Conservation (phyloP, 768 basidiomycete species). For the Hypsizygus marmoreus region DNA sequence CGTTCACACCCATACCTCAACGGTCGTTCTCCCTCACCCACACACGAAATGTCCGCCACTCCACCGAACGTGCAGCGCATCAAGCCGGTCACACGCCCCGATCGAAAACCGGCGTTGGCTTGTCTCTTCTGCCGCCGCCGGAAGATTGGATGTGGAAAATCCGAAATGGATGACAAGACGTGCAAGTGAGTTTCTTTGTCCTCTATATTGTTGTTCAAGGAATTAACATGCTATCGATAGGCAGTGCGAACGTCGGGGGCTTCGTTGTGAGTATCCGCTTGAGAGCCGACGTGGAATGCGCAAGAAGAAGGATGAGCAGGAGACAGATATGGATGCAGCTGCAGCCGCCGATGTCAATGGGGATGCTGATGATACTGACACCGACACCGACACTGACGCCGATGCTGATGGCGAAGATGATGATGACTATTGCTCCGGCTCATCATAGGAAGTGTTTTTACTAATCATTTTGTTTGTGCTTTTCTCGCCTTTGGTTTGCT, state of each 20-base stretch:
- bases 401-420: neutral
- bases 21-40: neutral
- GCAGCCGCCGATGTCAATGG: neutral
- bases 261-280: constrained; percentile 7
- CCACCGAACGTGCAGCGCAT: constrained; percentile 2
- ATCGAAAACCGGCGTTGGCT: constrained; percentile 44
- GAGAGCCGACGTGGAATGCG: constrained; percentile 13
- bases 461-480: no score
- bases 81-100: constrained; percentile 3
- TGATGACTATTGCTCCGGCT: neutral
- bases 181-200: constrained; percentile 48
- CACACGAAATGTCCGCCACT: neutral
- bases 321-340: neutral
- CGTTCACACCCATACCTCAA: constrained; percentile 1
- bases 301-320: constrained; percentile 1
- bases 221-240: neutral
- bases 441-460: no score
- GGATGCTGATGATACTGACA: neutral
- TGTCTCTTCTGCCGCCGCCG: constrained; percentile 52
- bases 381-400: neutral
- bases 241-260: constrained; percentile 9
- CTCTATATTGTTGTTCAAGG: neutral
- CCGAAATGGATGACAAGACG: constrained; percentile 37
- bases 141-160: constrained; percentile 55
- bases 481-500: no score